Percentiles rank a stretch among this genome's conserved stretches.
Conservation (phyloP, 371 early-diverging fungal species). For the Entomophthora muscae region DNA sequence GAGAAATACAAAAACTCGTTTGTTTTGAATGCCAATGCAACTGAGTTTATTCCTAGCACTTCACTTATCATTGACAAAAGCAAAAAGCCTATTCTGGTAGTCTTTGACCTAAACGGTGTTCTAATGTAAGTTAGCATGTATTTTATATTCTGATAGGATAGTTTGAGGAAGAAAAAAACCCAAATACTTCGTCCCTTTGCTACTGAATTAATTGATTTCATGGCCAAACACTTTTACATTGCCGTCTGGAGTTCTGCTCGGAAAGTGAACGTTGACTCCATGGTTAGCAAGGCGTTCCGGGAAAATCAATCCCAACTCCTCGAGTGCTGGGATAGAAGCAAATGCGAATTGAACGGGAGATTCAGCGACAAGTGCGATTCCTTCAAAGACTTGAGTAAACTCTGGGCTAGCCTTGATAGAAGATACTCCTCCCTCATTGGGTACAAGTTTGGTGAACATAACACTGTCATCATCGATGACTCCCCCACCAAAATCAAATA, state of each 20-base stretch:
- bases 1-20: not conserved
- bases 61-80: not conserved
- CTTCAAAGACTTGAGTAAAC: not conserved
- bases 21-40: not conserved
- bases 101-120: not conserved
- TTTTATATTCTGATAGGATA: not conserved
- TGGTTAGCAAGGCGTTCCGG: not conserved
- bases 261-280: not conserved
- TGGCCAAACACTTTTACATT: not conserved
- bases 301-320: not conserved
- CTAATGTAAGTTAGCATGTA: not conserved
- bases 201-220: not conserved
- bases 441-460: not conserved
- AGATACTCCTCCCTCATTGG: not conserved
- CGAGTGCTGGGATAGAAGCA: not conserved
- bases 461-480: not conserved
- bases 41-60: not conserved
- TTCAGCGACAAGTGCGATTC: not conserved
- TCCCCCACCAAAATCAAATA: not conserved
- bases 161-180: not conserved
- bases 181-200: not conserved
- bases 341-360: not conserved
- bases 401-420: not conserved
- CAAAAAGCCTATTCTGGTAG: not conserved
- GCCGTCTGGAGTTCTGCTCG: not conserved